A percentile compares a stretch with the other conserved stretches of the same genome.
Conservation (phyloP, 768 basidiomycete genomes). For the Boletus bicolor region DNA sequence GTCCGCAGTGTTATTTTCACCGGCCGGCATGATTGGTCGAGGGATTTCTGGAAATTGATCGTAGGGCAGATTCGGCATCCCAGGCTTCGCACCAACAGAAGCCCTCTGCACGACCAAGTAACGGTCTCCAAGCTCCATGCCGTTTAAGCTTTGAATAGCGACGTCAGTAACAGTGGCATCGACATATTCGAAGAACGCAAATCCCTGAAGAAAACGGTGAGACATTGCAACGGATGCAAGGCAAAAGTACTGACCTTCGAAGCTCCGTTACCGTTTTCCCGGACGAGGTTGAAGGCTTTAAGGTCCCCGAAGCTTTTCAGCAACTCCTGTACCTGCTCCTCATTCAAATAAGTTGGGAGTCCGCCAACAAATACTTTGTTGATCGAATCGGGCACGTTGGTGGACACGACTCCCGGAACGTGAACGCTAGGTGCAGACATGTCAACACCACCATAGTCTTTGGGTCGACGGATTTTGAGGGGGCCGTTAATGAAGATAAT, state of each 20-base stretch:
- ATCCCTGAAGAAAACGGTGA: slow-evolving; percentile 59
- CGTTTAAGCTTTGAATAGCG: slow-evolving; percentile 93
- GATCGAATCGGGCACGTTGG: slow-evolving; percentile 94
- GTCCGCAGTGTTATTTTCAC: slow-evolving; percentile 55
- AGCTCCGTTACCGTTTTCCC: slow-evolving; percentile 83
- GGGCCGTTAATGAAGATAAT: slow-evolving; percentile 93
- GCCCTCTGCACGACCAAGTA: slow-evolving; percentile 96
- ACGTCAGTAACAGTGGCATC: slow-evolving; percentile 87
- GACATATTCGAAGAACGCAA: slow-evolving; percentile 98
- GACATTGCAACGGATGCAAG: neutral
- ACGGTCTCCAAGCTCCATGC: slow-evolving; percentile 96
- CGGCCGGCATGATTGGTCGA: slow-evolving; percentile 84
- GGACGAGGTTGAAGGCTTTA: slow-evolving; percentile 96
- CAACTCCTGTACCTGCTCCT: slow-evolving; percentile 98
- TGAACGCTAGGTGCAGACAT: slow-evolving; percentile 65
- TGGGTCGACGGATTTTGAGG: slow-evolving; percentile 96
- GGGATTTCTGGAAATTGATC: slow-evolving; percentile 83
- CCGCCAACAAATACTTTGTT: slow-evolving; percentile 99
- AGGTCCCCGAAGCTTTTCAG: slow-evolving; percentile 97
- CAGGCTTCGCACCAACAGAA: slow-evolving; percentile 86
- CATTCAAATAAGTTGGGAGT: slow-evolving; percentile 90
- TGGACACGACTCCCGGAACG: slow-evolving; percentile 94
- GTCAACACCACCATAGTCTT: slow-evolving; percentile 87
- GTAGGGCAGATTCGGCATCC: slow-evolving; percentile 63
- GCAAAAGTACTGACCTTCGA: slow-evolving; percentile 63